These are phyloP conservation scores for Teunomyces atbi DNA, from an alignment of 805 yeast genomes.

Conservation along the genomic window DNA sequence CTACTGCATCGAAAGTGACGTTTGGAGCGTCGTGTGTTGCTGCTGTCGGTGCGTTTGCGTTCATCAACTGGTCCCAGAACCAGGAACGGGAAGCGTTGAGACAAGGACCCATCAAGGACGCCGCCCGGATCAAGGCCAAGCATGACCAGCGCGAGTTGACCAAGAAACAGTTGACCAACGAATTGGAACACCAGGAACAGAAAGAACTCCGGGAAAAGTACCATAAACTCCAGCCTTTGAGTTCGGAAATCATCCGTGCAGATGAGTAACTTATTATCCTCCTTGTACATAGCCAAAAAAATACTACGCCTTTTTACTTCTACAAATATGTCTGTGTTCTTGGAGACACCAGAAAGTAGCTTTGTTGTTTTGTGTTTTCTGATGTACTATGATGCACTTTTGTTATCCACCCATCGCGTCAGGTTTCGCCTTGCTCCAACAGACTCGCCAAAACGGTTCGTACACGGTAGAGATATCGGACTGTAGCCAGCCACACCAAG, in stretches of 20 bases:
- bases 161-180: conserved; percentile 50
- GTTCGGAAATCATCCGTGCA: conserved; percentile 27
- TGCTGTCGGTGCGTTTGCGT: conserved; percentile 59
- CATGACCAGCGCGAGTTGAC: conserved; percentile 25
- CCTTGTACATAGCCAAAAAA: conserved; percentile 1
- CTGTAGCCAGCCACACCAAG: neutral
- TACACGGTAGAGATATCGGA: conserved; percentile 26
- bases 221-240: conserved; percentile 61
- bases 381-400: conserved; percentile 52
- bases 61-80: conserved; percentile 69
- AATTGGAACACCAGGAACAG: conserved; percentile 66
- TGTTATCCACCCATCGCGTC: conserved; percentile 17
- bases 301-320: neutral
- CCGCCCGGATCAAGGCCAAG: conserved; percentile 56
- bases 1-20: conserved; percentile 76
- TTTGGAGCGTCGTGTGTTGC: conserved; percentile 55
- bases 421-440: conserved; percentile 26
- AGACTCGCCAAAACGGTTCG: conserved; percentile 44
- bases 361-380: conserved; percentile 16
- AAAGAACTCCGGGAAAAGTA: conserved; percentile 56
- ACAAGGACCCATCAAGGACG: conserved; percentile 85
- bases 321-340: conserved; percentile 40
- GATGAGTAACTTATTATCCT: neutral
- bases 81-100: conserved; percentile 69
- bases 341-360: conserved; percentile 45